A percentile compares a stretch with the other conserved stretches of the same genome.
These are phyloP conservation scores for Annulohypoxylon maeteangense DNA, from an alignment of 495 filamentous ascomycete genomes.

Conservation along the genomic window DNA sequence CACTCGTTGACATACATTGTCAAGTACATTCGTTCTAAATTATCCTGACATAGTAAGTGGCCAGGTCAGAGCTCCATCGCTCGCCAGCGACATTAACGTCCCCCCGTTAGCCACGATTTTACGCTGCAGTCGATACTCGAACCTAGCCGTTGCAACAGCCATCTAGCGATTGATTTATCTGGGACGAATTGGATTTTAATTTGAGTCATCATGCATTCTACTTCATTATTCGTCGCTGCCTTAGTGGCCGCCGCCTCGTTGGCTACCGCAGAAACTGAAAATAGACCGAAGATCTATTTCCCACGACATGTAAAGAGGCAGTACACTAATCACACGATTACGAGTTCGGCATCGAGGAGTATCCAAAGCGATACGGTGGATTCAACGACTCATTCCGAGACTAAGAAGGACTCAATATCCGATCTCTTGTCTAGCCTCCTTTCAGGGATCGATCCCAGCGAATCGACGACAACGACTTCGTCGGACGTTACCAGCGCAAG, in stretches of 20 bases:
- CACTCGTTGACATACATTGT: conserved; percentile 68
- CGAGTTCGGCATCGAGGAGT: conserved; percentile 45
- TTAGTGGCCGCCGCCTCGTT: conserved; percentile 63
- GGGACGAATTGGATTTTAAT: conserved; percentile 39
- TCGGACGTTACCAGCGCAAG: conserved; percentile 1
- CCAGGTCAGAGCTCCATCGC: conserved; percentile 20
- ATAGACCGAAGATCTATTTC: conserved; percentile 66
- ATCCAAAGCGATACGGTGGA: conserved; percentile 30
- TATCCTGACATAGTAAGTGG: conserved; percentile 63
- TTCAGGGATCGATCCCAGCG: conserved; percentile 15
- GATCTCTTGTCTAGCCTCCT: conserved; percentile 44
- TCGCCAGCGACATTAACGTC: conserved; percentile 42
- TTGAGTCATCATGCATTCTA: conserved; percentile 57
- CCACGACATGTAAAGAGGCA: conserved; percentile 69
- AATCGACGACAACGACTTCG: conserved; percentile 28
- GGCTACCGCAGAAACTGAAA: conserved; percentile 55
- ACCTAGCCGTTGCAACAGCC: conserved; percentile 24
- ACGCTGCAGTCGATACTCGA: conserved; percentile 37
- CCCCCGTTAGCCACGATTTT: conserved; percentile 46
- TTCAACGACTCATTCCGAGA: conserved; percentile 36
- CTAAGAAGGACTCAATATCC: conserved; percentile 49
- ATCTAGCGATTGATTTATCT: conserved; percentile 35
- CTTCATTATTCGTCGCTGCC: conserved; percentile 61
- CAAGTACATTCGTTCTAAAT: conserved; percentile 72
- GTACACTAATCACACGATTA: conserved; percentile 60